Evolutionary conservation across 352 stramenopile genomes (phyloP), one percentile per base, ranked within the genome.

Genomic region (Phytophthora boehmeriae): DNA sequence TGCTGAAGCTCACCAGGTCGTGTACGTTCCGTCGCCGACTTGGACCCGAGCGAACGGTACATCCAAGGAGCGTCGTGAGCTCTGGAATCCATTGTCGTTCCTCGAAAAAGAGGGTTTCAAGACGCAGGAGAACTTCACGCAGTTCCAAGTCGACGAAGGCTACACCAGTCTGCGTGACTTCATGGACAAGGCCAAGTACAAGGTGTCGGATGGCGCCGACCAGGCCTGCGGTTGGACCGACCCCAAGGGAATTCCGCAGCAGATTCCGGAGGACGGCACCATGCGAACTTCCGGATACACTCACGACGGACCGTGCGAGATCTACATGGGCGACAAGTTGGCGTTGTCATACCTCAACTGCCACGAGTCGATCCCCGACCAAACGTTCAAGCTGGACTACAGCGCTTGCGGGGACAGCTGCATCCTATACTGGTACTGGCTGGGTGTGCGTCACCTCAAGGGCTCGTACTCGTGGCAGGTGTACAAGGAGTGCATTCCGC

Each of bases 261-360:
- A 73, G 34, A 82, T 81, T 47, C 69, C 62, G 4, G 50, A 43
- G 13, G 66, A 71, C 41, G 43, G 49, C 16, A 70, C 62, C 16
- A 66, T 80, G 56, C 71, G 68, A 19, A 76, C 71, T 13, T 76
- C 72, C 10, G 76, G 76, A 5, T 83, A 83, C 63, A 82, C 53
- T 5, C 68, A 80, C 47, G 72, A 80, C 13, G 72, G 68, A 0
- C 72, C 72, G 13, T 80, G 68, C 32, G 72, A 80, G 50, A 69
- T 80, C 65, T 80, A 68, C 60, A 68, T 80, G 54, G 72, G 71
- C 48, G 62, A 68, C 50, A 75, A 72, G 28, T 56, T 66, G 22
- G 66, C 71, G 10, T 17, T 75, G 8, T 65, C 59, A 36, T 63
- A 69, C 17, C 48, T 60, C n/a, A 75, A 76, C 50, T 78, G 66